Evolutionary conservation across 225 moss, liverwort and hornwort species (phyloP), one percentile per base, ranked within the genome.

Genomic region (Straminergon stramineum): DNA sequence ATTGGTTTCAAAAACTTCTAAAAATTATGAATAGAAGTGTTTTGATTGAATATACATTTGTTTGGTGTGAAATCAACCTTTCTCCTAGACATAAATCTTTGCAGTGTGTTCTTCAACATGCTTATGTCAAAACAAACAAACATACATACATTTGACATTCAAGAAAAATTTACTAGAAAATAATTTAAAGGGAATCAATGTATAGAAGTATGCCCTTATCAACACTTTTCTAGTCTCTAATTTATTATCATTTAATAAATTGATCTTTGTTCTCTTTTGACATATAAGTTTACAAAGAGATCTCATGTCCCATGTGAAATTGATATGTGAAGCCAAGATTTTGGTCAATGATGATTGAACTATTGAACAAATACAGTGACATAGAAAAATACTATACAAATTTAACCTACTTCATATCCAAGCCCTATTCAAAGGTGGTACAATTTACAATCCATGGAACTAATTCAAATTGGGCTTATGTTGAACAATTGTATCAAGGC

Each of bases 241-340:
- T 21, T 41, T 43, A 8, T 15, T 27, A 8, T 43, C 26, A 43
- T 73, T 27, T 15, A 43, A 28, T 16, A 28, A 74, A 4, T 30
- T 41, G 11, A 30, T 31, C 17, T 48, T 17, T 48, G 2, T 75
- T 75, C 2, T 18, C 1, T 48, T 75, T 0, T 10, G 2, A 48
- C 11, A 48, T 18, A 6, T 24, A 43, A 43, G 1, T 41, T 41
- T 39, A 70, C 39, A 74, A 45, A 74, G 10, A 74, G 74, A 17
- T 30, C 48, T 45, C 23, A 45, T 45, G 16, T 48, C 24, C 2
- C 5, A 6, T 0, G 0, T 48, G 0, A 48, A 0, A 2, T 48
- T 48, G 10, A 31, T 11, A 26, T 8, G 15, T 8, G 9, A 71
- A 15, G 5, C 48, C 7, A 17, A 30, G 8, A 48, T 30, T 75